phyloP scores from a whole-genome alignment of 345 rosid species.

The Rhodamnia rubescens region DNA sequence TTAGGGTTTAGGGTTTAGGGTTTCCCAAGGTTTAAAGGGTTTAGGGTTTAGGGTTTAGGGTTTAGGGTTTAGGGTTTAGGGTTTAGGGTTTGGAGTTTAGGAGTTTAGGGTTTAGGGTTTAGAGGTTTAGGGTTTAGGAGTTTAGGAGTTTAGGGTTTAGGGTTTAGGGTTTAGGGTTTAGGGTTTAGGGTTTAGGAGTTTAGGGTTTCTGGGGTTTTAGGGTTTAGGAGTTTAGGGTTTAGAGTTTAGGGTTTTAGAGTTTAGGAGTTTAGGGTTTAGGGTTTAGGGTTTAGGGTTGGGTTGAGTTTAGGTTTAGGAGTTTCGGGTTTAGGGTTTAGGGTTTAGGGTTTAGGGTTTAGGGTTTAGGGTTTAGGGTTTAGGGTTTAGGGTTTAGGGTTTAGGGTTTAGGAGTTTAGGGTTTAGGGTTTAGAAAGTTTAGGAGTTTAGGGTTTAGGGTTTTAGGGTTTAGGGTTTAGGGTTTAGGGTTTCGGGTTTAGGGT shows the following conservation, averaged over 20 bases:
- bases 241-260: constrained; percentile 2
- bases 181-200: no score
- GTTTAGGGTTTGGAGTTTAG: no score
- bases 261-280: constrained; percentile 16
- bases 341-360: constrained; percentile 11
- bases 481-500: constrained; percentile 11
- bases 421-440: constrained; percentile 10
- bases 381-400: constrained; percentile 5
- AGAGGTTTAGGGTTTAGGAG: no score
- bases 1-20: no score
- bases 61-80: no score
- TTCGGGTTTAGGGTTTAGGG: constrained; percentile 8
- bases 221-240: constrained; percentile 6
- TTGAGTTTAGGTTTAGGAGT: constrained; percentile 9
- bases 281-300: constrained; percentile 11
- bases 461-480: constrained; percentile 11
- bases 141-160: no score
- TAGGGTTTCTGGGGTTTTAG: no score
- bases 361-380: constrained; percentile 2
- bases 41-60: no score
- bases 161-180: no score
- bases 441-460: no score
- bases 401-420: constrained; percentile 15
- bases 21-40: no score
- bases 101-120: no score